Percentiles rank a stretch among this genome's conserved stretches.
These are phyloP conservation scores for Lentinula aciculospora DNA, from an alignment of 768 basidiomycete genomes.

Conservation along the genomic window DNA sequence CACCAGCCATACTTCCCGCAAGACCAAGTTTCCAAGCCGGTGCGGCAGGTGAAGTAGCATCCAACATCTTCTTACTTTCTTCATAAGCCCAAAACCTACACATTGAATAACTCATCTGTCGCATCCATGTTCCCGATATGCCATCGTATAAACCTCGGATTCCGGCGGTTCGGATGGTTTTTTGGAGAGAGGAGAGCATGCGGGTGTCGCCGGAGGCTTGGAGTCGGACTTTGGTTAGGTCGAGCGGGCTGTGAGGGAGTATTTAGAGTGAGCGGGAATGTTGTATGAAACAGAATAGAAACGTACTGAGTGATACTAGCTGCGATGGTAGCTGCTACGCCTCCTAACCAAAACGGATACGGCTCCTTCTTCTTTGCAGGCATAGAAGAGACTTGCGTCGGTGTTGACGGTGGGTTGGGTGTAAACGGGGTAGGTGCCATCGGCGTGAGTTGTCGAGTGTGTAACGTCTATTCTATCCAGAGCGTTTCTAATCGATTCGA, in stretches of 20 bases:
- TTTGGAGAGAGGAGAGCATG: slow-evolving; percentile 78
- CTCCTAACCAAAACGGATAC: slow-evolving; percentile 85
- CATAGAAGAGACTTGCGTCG: too few relatives aligned
- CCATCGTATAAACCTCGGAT: slow-evolving; percentile 25
- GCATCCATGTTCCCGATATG: slow-evolving; percentile 82
- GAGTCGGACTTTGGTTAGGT: slow-evolving; percentile 87
- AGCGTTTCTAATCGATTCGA: too few relatives aligned
- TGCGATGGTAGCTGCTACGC: slow-evolving; percentile 81
- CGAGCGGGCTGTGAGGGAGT: slow-evolving; percentile 53
- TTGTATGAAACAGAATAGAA: neutral
- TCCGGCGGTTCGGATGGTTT: slow-evolving; percentile 81
- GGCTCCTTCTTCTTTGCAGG: slow-evolving; percentile 52
- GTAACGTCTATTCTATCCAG: too few relatives aligned
- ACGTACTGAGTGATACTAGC: slow-evolving; percentile 83
- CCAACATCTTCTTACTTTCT: slow-evolving; percentile 79
- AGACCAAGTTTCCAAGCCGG: slow-evolving; percentile 77
- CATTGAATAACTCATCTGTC: slow-evolving; percentile 90
- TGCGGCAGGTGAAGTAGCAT: slow-evolving; percentile 56
- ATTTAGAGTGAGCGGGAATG: neutral
- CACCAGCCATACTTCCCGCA: slow-evolving; percentile 87
- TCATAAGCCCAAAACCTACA: slow-evolving; percentile 95
- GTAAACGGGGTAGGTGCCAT: too few relatives aligned
- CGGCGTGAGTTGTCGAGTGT: too few relatives aligned
- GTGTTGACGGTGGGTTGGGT: too few relatives aligned
- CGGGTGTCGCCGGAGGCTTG: slow-evolving; percentile 91